Percentiles rank a stretch among this genome's conserved stretches.
Evolutionary conservation across 169 alveolate species (phyloP).

Genomic region (Babesia ovis): DNA sequence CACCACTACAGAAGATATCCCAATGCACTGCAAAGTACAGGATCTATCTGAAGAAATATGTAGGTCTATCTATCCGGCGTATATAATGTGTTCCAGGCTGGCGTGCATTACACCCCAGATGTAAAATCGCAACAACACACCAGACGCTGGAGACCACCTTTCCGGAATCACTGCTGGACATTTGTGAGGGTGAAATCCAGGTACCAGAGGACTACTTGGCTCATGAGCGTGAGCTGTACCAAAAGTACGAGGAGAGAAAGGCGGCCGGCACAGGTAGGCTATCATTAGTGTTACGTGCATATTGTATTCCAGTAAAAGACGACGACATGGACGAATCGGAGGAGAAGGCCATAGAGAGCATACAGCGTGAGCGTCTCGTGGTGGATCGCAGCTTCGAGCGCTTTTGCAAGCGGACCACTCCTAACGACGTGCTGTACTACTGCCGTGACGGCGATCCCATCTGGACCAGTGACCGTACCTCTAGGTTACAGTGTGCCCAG

Average conservation of each 20-base stretch:
- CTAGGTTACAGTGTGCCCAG: constrained; percentile 1
- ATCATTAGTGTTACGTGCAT: not conserved
- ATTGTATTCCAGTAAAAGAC: not conserved
- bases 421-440: constrained; percentile 59
- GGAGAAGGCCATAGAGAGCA: constrained; percentile 62
- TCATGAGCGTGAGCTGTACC: constrained; percentile 55
- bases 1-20: not conserved
- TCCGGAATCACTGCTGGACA: constrained; percentile 51
- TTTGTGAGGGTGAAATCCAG: constrained; percentile 60
- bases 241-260: constrained; percentile 32
- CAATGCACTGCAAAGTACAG: constrained; percentile 3
- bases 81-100: constrained; percentile 1
- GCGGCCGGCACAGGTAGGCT: constrained; percentile 39
- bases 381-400: constrained; percentile 50
- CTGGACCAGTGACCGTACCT: constrained; percentile 62
- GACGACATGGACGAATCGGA: constrained; percentile 63
- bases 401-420: constrained; percentile 59
- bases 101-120: constrained; percentile 58
- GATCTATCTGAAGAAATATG: constrained; percentile 21
- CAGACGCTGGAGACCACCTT: constrained; percentile 45
- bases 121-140: constrained; percentile 55
- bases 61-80: not conserved
- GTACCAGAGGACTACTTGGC: constrained; percentile 38
- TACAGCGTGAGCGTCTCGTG: constrained; percentile 43
- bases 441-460: constrained; percentile 64